Conservation (phyloP, 2,329 filamentous ascomycete species). For the Neofusicoccum umdonicola region DNA sequence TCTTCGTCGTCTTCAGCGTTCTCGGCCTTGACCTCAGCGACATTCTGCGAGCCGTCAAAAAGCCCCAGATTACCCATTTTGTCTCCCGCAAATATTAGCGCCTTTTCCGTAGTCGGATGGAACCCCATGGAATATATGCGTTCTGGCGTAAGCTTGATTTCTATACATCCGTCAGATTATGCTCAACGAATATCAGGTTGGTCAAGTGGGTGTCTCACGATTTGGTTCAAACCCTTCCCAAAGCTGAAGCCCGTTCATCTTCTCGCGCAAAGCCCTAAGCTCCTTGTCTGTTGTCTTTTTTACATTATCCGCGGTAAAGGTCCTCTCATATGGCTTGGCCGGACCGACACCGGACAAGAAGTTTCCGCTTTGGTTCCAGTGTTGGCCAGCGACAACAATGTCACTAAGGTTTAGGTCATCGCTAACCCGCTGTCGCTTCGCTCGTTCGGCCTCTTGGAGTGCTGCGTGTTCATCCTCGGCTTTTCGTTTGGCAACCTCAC, state of each 20-base stretch:
- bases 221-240: slow-evolving; percentile 84
- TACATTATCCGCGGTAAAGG: slow-evolving; percentile 81
- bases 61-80: slow-evolving; percentile 89
- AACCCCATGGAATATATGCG: slow-evolving; percentile 84
- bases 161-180: slow-evolving; percentile 42
- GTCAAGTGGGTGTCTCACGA: slow-evolving; percentile 48
- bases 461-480: slow-evolving; percentile 62
- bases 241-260: slow-evolving; percentile 72
- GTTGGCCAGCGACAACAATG: slow-evolving; percentile 75
- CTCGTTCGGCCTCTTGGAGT: slow-evolving; percentile 55
- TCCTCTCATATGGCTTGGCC: slow-evolving; percentile 77
- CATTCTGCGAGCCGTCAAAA: slow-evolving; percentile 79
- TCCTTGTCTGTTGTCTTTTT: slow-evolving; percentile 75
- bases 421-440: slow-evolving; percentile 63
- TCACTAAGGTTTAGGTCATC: slow-evolving; percentile 71
- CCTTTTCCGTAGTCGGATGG: slow-evolving; percentile 82
- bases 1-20: slow-evolving; percentile 69
- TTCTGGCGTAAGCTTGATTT: slow-evolving; percentile 88
- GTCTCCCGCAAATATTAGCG: slow-evolving; percentile 88
- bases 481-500: slow-evolving; percentile 66
- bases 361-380: slow-evolving; percentile 66
- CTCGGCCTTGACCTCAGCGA: slow-evolving; percentile 51
- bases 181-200: background rate
- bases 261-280: slow-evolving; percentile 68
- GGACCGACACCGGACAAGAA: slow-evolving; percentile 67